Percentiles rank a stretch among this genome's conserved stretches.
phyloP scores from a whole-genome alignment of 75 land plant species.

The Picea sitchensis region DNA sequence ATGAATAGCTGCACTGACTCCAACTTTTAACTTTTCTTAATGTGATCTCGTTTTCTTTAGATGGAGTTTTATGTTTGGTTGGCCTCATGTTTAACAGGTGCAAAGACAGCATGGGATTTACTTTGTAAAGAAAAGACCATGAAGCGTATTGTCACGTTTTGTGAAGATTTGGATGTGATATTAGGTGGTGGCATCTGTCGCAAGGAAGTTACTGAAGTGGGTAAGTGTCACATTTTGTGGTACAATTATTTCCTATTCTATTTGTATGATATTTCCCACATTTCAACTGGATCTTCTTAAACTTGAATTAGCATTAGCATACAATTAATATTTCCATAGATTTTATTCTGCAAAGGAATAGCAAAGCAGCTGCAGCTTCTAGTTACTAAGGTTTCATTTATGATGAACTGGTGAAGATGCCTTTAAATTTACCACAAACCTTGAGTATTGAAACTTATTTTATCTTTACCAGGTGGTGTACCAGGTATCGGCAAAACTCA shows the following conservation, averaged over 20 bases:
- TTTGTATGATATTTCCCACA: not conserved
- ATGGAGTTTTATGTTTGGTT: not conserved
- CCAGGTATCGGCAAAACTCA: conserved; percentile 99
- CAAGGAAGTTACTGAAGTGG: conserved; percentile 92
- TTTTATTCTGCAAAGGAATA: not conserved
- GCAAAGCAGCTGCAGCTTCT: not conserved
- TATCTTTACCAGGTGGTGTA: conserved; percentile 69
- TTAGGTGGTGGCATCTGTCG: conserved; percentile 59
- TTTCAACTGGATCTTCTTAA: not conserved
- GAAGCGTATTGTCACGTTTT: conserved; percentile 66
- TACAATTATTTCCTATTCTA: not conserved
- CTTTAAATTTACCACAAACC: not conserved
- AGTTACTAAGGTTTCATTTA: not conserved
- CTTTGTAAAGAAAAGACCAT: conserved; percentile 51
- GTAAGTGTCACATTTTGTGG: conserved; percentile 25
- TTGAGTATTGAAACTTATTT: not conserved
- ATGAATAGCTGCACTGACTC: too few species aligned
- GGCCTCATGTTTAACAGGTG: conserved; percentile 36
- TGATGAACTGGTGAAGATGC: not conserved
- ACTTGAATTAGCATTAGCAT: not conserved
- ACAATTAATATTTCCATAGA: not conserved
- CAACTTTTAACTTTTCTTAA: too few species aligned
- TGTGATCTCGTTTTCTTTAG: not conserved
- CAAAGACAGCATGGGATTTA: conserved; percentile 94
- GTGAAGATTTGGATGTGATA: conserved; percentile 52